These are phyloP conservation scores for Coniferiporia sulphurascens DNA, from an alignment of 1,284 basidiomycete species.

Conservation along the genomic window DNA sequence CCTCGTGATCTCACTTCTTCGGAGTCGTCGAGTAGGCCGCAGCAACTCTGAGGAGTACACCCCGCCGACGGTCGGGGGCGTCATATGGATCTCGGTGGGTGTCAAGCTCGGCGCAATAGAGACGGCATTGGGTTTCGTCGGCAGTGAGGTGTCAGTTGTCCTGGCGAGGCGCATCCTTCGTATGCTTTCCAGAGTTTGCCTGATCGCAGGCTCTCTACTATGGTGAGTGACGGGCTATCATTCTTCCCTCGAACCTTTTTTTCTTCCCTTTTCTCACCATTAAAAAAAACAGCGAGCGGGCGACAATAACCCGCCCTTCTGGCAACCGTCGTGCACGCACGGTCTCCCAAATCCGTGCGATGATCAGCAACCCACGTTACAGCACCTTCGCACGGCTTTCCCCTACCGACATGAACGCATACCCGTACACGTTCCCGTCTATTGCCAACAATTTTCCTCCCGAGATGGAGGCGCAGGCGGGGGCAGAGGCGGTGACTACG, in stretches of 20 bases:
- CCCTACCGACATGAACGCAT: slow-evolving; percentile 35
- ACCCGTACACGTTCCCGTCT: slow-evolving; percentile 25
- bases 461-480: slow-evolving; percentile 1
- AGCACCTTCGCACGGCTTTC: slow-evolving; percentile 52
- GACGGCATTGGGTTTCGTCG: slow-evolving; percentile 57
- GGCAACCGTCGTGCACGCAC: slow-evolving; percentile 8
- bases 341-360: slow-evolving; percentile 28
- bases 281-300: not conserved
- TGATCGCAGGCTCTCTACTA: slow-evolving; percentile 58
- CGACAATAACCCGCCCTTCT: not conserved
- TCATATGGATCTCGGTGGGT: slow-evolving; percentile 56
- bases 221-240: slow-evolving; percentile 38
- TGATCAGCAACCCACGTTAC: slow-evolving; percentile 51
- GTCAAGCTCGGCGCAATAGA: slow-evolving; percentile 61
- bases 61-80: slow-evolving; percentile 50
- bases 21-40: slow-evolving; percentile 48
- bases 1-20: slow-evolving; percentile 47
- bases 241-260: not conserved
- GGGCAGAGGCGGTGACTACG: not conserved
- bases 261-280: not conserved
- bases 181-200: slow-evolving; percentile 44
- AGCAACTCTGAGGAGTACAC: slow-evolving; percentile 27
- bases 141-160: slow-evolving; percentile 44
- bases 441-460: not conserved
- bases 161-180: slow-evolving; percentile 55